These are phyloP conservation scores for Pisolithus marmoratus DNA, from an alignment of 768 basidiomycete genomes.

Conservation along the genomic window DNA sequence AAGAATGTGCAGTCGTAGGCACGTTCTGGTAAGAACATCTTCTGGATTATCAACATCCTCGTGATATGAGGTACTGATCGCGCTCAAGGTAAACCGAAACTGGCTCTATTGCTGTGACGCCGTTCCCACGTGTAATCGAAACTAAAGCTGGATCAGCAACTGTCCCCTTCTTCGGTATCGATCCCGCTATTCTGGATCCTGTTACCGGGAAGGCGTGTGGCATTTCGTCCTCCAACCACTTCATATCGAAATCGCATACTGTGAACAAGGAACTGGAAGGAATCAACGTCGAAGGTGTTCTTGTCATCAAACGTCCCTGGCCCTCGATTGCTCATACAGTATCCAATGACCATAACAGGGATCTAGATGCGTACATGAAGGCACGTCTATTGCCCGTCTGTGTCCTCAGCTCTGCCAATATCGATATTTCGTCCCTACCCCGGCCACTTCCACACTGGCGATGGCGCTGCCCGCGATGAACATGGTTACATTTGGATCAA, in stretches of 20 bases:
- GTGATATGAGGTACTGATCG: not conserved
- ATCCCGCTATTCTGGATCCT: constrained; percentile 84
- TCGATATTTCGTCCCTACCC: constrained; percentile 61
- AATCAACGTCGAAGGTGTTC: constrained; percentile 84
- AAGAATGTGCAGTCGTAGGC: constrained; percentile 89
- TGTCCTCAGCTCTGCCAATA: constrained; percentile 41
- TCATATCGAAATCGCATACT: not conserved
- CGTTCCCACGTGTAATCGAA: constrained; percentile 92
- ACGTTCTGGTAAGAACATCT: constrained; percentile 62
- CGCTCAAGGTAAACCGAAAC: constrained; percentile 91
- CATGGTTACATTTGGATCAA: constrained; percentile 99
- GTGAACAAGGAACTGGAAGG: constrained; percentile 57
- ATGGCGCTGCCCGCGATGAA: constrained; percentile 90
- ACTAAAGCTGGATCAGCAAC: constrained; percentile 97
- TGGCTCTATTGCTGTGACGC: constrained; percentile 90
- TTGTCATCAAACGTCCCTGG: constrained; percentile 85
- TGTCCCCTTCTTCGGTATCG: constrained; percentile 96
- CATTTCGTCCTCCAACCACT: not conserved
- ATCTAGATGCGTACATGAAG: constrained; percentile 72
- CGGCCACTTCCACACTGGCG: constrained; percentile 94
- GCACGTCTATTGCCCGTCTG: constrained; percentile 16
- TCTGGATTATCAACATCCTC: not conserved
- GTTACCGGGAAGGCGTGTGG: constrained; percentile 55
- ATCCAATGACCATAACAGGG: constrained; percentile 86
- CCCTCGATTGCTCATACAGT: constrained; percentile 93